Evolutionary conservation across 169 alveolate genomes (phyloP).

Genomic region (Plasmodium gaboni): DNA sequence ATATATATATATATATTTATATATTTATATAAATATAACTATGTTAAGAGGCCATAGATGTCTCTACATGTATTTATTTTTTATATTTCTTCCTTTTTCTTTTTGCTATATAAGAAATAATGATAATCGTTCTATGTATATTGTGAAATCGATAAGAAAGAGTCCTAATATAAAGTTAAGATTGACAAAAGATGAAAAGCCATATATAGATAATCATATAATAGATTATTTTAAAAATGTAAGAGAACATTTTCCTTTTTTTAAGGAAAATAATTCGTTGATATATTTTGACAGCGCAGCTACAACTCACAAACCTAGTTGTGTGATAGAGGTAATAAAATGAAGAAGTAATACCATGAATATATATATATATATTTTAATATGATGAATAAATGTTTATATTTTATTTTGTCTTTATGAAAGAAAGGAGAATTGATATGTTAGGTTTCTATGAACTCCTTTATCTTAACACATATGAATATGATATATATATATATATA

Average conservation of each 20-base stretch:
- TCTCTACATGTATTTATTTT: neutral
- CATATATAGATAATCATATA: slow-evolving; percentile 28
- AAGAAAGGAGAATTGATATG: too few species aligned
- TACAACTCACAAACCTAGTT: slow-evolving; percentile 82
- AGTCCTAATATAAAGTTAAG: neutral
- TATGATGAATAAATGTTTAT: too few species aligned
- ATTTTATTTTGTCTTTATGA: too few species aligned
- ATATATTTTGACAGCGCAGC: slow-evolving; percentile 87
- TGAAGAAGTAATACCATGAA: too few species aligned
- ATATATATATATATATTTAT: neutral
- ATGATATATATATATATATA: too few species aligned
- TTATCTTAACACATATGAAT: too few species aligned
- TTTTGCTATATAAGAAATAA: neutral
- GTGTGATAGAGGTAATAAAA: slow-evolving; percentile 76
- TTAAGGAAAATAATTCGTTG: slow-evolving; percentile 16
- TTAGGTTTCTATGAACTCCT: too few species aligned
- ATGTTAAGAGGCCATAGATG: neutral
- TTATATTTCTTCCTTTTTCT: neutral
- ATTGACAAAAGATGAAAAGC: slow-evolving; percentile 21
- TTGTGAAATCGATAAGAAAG: slow-evolving; percentile 11
- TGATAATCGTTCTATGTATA: neutral
- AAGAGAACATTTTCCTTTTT: slow-evolving; percentile 44
- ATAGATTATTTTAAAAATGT: slow-evolving; percentile 45
- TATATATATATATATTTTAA: too few species aligned
- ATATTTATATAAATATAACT: neutral